Conservation (phyloP, 2,329 filamentous ascomycete species). For the Fusarium chuoi region DNA sequence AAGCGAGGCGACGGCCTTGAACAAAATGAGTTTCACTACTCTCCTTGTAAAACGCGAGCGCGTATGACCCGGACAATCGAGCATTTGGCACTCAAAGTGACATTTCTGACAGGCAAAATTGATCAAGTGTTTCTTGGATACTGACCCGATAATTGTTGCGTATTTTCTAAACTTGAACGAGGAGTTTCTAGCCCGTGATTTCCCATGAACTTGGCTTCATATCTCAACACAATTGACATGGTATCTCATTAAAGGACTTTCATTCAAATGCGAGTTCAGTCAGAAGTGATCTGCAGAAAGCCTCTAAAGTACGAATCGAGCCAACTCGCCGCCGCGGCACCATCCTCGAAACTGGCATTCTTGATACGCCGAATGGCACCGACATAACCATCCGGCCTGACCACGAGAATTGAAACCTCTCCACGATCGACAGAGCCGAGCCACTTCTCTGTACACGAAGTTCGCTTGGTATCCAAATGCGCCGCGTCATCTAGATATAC, state of each 20-base stretch:
- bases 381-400: slow-evolving; percentile 79
- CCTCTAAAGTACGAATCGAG: slow-evolving; percentile 64
- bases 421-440: slow-evolving; percentile 65
- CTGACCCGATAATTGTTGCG: too few relatives aligned
- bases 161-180: too few relatives aligned
- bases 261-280: background rate
- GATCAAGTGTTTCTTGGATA: background rate
- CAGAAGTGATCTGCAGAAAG: slow-evolving; percentile 61
- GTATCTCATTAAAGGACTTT: rapidly evolving
- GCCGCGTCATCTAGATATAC: slow-evolving; percentile 75
- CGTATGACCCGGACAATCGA: background rate
- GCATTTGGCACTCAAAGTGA: too few relatives aligned
- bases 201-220: background rate
- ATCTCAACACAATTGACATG: too few relatives aligned
- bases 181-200: rapidly evolving
- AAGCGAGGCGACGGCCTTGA: too few relatives aligned
- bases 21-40: too few relatives aligned
- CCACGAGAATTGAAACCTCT: slow-evolving; percentile 72
- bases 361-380: slow-evolving; percentile 69
- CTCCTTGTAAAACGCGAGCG: background rate
- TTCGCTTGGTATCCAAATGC: slow-evolving; percentile 62
- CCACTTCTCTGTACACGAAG: slow-evolving; percentile 74
- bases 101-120: rapidly evolving
- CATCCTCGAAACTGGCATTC: slow-evolving; percentile 59
- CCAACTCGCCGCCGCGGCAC: slow-evolving; percentile 63